phyloP scores from a whole-genome alignment of 2,329 filamentous ascomycete genomes.

The Nannizziopsis barbatae region DNA sequence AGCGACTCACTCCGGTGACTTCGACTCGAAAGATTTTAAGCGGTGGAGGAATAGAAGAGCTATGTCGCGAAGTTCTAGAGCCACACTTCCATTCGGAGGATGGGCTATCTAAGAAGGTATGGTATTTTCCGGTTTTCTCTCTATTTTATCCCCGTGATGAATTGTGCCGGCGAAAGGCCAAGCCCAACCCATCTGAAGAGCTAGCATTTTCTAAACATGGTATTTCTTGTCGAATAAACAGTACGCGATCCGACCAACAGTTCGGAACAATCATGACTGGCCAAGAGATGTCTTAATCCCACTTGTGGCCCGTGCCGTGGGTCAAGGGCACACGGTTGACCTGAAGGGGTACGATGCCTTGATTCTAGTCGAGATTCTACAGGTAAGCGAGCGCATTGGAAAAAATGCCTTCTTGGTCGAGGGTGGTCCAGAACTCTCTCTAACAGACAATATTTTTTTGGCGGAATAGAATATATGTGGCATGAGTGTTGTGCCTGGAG shows the following conservation, averaged over 20 bases:
- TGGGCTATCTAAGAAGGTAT: conserved; percentile 43
- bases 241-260: conserved; percentile 53
- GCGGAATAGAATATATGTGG: conserved; percentile 47
- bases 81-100: conserved; percentile 49
- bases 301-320: conserved; percentile 47
- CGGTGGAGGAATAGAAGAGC: conserved; percentile 43
- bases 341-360: conserved; percentile 50
- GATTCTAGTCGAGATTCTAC: conserved; percentile 52
- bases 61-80: conserved; percentile 47
- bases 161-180: background rate
- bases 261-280: conserved; percentile 49
- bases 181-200: too few species aligned
- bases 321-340: conserved; percentile 48
- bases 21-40: conserved; percentile 47
- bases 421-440: background rate
- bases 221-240: conserved; percentile 23
- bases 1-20: conserved; percentile 50
- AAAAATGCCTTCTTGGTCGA: too few species aligned
- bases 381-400: conserved; percentile 36
- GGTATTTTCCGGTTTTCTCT: too few species aligned
- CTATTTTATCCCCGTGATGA: background rate
- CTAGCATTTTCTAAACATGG: background rate
- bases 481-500: conserved; percentile 50
- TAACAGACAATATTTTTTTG: conserved; percentile 8
- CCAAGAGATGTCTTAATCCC: conserved; percentile 49